Conservation (phyloP, 2,329 filamentous ascomycete species). For the Trichoderma breve region DNA sequence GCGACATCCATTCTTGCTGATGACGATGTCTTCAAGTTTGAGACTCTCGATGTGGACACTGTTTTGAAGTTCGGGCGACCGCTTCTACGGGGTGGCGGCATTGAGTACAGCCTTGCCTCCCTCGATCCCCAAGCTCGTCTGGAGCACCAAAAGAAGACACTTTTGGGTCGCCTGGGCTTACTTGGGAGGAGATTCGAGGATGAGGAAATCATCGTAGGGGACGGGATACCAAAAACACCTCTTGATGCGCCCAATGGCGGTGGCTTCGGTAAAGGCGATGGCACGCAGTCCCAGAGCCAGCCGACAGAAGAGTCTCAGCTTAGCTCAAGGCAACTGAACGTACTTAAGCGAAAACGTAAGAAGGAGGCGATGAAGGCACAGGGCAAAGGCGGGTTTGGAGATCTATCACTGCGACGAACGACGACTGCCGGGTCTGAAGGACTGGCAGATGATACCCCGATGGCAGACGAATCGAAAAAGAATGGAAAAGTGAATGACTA, state of each 20-base stretch:
- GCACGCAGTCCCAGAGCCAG: constrained; percentile 39
- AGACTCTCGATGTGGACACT: constrained; percentile 71
- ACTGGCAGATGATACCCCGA: constrained; percentile 58
- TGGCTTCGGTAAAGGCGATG: constrained; percentile 36
- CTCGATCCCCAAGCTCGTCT: constrained; percentile 80
- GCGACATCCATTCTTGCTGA: constrained; percentile 43
- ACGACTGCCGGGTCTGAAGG: constrained; percentile 62
- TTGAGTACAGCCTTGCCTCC: constrained; percentile 79
- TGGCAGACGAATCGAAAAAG: constrained; percentile 54
- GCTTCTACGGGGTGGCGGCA: constrained; percentile 78
- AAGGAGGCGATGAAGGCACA: constrained; percentile 82
- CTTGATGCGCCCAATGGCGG: constrained; percentile 42
- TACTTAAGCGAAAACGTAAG: constrained; percentile 91
- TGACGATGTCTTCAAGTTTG: constrained; percentile 68
- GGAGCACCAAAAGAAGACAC: constrained; percentile 83
- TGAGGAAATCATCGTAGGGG: constrained; percentile 66
- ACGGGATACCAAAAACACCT: constrained; percentile 42
- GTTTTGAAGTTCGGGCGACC: constrained; percentile 83
- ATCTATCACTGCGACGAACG: constrained; percentile 68
- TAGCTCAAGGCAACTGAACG: constrained; percentile 91
- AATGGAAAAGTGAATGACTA: constrained; percentile 74
- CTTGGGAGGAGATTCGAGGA: constrained; percentile 83
- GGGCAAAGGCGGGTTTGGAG: constrained; percentile 85
- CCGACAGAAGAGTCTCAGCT: constrained; percentile 65
- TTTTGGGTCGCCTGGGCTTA: constrained; percentile 77